phyloP scores from a whole-genome alignment of 306 rosid species.

The Rosa lucieae region DNA sequence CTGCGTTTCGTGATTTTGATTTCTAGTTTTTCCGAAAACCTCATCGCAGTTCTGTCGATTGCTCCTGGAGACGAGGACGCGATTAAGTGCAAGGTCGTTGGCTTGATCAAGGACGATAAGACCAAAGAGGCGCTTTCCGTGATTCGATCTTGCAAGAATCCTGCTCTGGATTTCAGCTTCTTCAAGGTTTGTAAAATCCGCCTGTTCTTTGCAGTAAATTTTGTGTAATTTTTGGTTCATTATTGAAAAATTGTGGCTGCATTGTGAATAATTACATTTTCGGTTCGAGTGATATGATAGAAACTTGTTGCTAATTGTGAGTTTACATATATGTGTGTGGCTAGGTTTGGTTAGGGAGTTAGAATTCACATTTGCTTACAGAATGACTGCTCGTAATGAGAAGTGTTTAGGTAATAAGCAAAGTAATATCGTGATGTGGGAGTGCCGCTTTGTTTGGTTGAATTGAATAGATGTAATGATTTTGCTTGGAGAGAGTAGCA shows the following conservation, averaged over 20 bases:
- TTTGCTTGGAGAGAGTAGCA: neutral
- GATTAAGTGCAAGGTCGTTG: conserved; percentile 79
- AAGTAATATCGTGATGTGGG: neutral
- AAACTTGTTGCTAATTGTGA: neutral
- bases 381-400: neutral
- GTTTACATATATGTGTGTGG: neutral
- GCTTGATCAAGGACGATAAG: conserved; percentile 65
- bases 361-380: neutral
- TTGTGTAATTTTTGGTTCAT: neutral
- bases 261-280: neutral
- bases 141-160: conserved; percentile 47
- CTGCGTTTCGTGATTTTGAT: neutral
- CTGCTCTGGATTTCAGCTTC: conserved; percentile 59
- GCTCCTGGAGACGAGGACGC: conserved; percentile 83
- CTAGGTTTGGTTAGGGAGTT: neutral
- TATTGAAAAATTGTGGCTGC: neutral
- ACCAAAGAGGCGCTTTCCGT: conserved; percentile 60
- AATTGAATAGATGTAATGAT: neutral
- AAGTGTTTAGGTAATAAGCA: neutral
- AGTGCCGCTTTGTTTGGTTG: neutral
- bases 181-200: conserved; percentile 47
- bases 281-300: too few species aligned
- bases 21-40: neutral
- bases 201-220: neutral
- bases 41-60: conserved; percentile 58